A percentile compares a stretch with the other conserved stretches of the same genome.
Evolutionary conservation across 108 stramenopile genomes (phyloP).

Genomic region (Nannochloropsis gaditana): DNA sequence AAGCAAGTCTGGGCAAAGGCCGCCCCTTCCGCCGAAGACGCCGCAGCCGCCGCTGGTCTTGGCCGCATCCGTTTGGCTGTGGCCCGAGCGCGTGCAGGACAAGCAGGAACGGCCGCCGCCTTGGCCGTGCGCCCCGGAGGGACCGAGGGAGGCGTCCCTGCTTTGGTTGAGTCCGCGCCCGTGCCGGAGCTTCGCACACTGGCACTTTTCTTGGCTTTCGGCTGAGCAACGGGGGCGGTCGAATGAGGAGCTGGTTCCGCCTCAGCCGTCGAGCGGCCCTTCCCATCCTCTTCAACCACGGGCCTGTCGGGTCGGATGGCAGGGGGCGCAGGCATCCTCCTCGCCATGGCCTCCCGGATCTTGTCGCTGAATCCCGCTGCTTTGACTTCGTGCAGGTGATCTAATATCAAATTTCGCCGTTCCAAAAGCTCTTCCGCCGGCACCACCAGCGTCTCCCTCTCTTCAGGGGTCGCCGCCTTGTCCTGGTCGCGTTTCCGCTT

Average conservation of each 20-base stretch:
- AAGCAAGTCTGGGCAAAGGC: background rate
- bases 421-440: background rate
- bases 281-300: background rate
- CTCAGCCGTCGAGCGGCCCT: background rate
- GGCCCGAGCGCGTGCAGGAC: background rate
- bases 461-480: background rate
- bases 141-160: no score
- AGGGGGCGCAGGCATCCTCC: background rate
- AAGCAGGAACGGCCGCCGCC: background rate
- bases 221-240: background rate
- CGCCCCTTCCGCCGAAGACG: background rate
- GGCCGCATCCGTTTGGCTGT: background rate
- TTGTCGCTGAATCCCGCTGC: background rate
- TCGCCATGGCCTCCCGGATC: background rate
- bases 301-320: background rate
- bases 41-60: background rate
- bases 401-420: background rate
- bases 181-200: background rate
- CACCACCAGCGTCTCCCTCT: background rate
- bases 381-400: background rate
- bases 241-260: background rate
- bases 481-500: background rate
- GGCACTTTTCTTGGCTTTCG: background rate
- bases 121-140: background rate
- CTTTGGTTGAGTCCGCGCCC: no score